A percentile compares a stretch with the other conserved stretches of the same genome.
Evolutionary conservation across 441 rosid genomes (phyloP).

Genomic region (Erodium moschatum): DNA sequence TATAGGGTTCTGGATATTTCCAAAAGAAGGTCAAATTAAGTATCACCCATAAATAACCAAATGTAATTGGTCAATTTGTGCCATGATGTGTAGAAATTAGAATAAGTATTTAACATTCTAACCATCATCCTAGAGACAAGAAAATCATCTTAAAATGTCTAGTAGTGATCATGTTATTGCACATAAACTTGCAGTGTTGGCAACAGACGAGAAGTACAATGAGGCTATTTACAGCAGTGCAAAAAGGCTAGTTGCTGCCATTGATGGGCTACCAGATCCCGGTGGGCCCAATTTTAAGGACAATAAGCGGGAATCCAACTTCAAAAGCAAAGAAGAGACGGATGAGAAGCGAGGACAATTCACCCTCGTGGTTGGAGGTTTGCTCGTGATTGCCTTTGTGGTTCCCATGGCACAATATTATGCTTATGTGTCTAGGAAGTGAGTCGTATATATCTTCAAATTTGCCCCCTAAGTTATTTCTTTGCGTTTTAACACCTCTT

Average conservation of each 20-base stretch:
- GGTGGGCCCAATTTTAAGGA: conserved; percentile 70
- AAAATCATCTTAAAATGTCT: not conserved
- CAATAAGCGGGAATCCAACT: conserved; percentile 79
- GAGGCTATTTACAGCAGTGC: conserved; percentile 78
- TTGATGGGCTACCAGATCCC: conserved; percentile 86
- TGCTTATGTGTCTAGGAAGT: conserved; percentile 84
- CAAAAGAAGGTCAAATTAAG: not conserved
- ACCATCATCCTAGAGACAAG: not conserved
- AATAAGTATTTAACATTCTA: too few relatives aligned
- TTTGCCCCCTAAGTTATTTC: conserved; percentile 16
- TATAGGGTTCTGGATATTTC: not conserved
- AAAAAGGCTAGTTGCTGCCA: conserved; percentile 74
- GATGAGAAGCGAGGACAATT: conserved; percentile 93
- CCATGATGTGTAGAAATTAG: not conserved
- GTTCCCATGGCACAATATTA: conserved; percentile 97
- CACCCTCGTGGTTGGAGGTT: conserved; percentile 84
- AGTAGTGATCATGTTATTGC: conserved; percentile 9
- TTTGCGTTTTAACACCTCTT: conserved; percentile 14
- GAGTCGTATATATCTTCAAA: conserved; percentile 18
- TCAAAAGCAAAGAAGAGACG: conserved; percentile 75
- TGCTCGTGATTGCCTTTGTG: conserved; percentile 81
- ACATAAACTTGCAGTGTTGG: conserved; percentile 51
- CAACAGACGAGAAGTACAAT: conserved; percentile 90
- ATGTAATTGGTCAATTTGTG: not conserved
- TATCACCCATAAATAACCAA: not conserved